Evolutionary conservation across 2,329 filamentous ascomycete species (phyloP).

Genomic region (Pseudocercospora cruenta): DNA sequence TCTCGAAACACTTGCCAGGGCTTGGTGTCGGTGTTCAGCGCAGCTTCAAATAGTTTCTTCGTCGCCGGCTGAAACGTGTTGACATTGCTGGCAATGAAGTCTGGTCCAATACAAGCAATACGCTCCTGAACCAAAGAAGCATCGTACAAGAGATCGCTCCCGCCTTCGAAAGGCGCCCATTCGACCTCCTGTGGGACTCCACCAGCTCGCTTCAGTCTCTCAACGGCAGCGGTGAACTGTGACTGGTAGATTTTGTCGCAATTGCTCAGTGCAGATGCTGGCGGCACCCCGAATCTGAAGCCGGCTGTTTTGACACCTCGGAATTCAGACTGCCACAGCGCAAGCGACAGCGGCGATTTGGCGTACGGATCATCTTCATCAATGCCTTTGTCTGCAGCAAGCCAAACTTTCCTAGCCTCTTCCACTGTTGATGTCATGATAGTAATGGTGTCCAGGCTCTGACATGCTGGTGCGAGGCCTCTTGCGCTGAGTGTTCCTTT

Average conservation of each 20-base stretch:
- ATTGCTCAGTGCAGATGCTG: slow-evolving; percentile 46
- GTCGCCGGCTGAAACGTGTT: slow-evolving; percentile 54
- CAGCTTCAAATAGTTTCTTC: slow-evolving; percentile 48
- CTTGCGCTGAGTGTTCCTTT: slow-evolving; percentile 55
- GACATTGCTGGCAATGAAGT: slow-evolving; percentile 45
- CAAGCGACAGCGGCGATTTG: slow-evolving; percentile 43
- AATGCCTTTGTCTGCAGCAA: slow-evolving; percentile 50
- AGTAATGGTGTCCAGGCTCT: slow-evolving; percentile 61
- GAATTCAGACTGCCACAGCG: slow-evolving; percentile 40
- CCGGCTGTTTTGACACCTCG: slow-evolving; percentile 40
- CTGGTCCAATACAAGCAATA: slow-evolving; percentile 48
- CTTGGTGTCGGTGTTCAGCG: slow-evolving; percentile 43
- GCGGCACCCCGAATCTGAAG: slow-evolving; percentile 57
- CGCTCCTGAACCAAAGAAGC: slow-evolving; percentile 63
- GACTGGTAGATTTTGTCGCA: slow-evolving; percentile 47
- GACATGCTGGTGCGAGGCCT: slow-evolving; percentile 60
- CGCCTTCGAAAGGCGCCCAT: slow-evolving; percentile 56
- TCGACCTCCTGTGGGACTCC: slow-evolving; percentile 51
- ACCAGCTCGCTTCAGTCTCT: slow-evolving; percentile 45
- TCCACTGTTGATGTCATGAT: slow-evolving; percentile 55
- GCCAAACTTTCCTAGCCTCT: slow-evolving; percentile 56
- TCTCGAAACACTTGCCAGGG: slow-evolving; percentile 56
- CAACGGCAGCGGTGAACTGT: slow-evolving; percentile 50
- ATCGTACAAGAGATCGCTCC: slow-evolving; percentile 59
- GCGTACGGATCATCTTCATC: slow-evolving; percentile 58